Evolutionary conservation across 345 rosid species (phyloP).

Genomic region (Turritis glabra): DNA sequence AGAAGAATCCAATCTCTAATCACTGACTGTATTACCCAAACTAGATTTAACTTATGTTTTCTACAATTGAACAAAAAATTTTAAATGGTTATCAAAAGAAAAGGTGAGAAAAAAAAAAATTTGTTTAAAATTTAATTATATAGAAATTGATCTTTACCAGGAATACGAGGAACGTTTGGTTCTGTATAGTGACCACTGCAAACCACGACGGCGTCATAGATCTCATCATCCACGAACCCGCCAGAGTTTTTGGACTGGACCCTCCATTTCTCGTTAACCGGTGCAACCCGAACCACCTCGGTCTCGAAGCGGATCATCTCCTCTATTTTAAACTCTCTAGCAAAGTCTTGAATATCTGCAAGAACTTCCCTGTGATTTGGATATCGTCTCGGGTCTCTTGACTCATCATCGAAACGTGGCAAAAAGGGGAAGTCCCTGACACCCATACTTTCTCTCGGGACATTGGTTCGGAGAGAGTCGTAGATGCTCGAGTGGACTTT

Average conservation of each 20-base stretch:
- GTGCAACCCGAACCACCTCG: not conserved
- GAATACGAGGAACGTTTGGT: not conserved
- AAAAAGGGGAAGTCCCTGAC: not conserved
- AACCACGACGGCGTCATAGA: not conserved
- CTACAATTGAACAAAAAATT: too few relatives aligned
- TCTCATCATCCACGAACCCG: not conserved
- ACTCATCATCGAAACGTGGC: not conserved
- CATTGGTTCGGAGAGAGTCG: not conserved
- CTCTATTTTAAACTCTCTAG: not conserved
- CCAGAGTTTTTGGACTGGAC: not conserved
- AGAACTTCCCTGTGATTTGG: not conserved
- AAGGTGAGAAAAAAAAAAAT: too few relatives aligned
- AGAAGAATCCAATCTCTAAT: too few relatives aligned
- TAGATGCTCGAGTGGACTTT: not conserved
- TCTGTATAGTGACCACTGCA: not conserved
- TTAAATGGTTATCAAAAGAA: too few relatives aligned
- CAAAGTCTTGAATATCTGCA: not conserved
- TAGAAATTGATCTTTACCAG: not conserved
- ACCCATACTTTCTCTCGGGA: not conserved
- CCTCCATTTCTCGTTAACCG: not conserved
- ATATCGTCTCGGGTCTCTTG: not conserved
- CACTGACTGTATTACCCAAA: too few relatives aligned
- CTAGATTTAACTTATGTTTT: too few relatives aligned
- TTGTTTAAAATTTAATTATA: too few relatives aligned
- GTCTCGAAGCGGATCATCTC: not conserved